phyloP scores from a whole-genome alignment of 208 protist species.

The Leishmania arabica region DNA sequence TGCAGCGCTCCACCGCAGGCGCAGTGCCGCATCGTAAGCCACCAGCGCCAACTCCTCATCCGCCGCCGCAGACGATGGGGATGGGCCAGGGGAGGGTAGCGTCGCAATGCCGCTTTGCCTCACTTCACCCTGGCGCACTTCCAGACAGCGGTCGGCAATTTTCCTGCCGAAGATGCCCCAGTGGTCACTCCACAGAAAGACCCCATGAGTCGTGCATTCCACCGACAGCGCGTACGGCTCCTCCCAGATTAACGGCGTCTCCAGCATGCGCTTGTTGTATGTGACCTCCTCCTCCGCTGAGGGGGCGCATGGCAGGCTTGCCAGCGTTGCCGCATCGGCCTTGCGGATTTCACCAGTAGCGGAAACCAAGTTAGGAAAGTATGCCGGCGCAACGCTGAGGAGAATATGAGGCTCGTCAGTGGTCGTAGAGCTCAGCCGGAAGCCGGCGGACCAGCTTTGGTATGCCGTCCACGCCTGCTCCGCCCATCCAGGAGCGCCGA shows the following conservation, averaged over 20 bases:
- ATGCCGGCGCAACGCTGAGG: slow-evolving; percentile 72
- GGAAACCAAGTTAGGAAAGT: slow-evolving; percentile 40
- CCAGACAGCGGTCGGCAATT: slow-evolving; percentile 24
- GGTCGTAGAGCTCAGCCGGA: slow-evolving; percentile 38
- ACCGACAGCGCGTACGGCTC: slow-evolving; percentile 68
- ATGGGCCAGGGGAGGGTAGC: not conserved
- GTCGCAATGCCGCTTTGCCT: not conserved
- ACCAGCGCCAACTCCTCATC: not conserved
- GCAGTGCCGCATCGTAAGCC: slow-evolving; percentile 4
- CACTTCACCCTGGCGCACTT: not conserved
- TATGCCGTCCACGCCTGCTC: slow-evolving; percentile 37
- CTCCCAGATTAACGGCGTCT: slow-evolving; percentile 85
- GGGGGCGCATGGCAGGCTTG: slow-evolving; percentile 15
- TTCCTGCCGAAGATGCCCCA: slow-evolving; percentile 54
- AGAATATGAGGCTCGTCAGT: slow-evolving; percentile 60
- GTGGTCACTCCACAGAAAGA: slow-evolving; percentile 80
- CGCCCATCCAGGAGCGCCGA: slow-evolving; percentile 8
- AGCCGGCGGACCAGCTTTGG: slow-evolving; percentile 46
- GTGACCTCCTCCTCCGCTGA: slow-evolving; percentile 43
- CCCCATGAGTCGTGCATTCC: slow-evolving; percentile 53
- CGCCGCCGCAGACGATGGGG: not conserved
- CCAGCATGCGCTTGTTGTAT: slow-evolving; percentile 66
- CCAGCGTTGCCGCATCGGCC: slow-evolving; percentile 19
- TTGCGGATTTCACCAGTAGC: slow-evolving; percentile 12
- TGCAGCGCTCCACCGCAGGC: slow-evolving; percentile 6